Evolutionary conservation across 805 yeast genomes (phyloP).

Genomic region (Grigorovia yakushimaensis): DNA sequence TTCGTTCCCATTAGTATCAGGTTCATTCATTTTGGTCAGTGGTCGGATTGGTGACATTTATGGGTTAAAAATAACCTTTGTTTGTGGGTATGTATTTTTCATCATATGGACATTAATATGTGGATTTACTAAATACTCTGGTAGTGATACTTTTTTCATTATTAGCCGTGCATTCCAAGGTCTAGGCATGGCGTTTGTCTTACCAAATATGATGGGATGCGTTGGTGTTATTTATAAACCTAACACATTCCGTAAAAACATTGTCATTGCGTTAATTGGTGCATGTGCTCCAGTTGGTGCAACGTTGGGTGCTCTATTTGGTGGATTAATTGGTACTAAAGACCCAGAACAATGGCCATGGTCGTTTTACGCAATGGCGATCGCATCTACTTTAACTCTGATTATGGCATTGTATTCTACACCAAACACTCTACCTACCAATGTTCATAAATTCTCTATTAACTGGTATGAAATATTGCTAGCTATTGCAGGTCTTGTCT

Average conservation of each 20-base stretch:
- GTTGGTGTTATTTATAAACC: conserved; percentile 37
- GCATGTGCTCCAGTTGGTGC: conserved; percentile 58
- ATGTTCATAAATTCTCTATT: conserved; percentile 25
- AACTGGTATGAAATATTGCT: conserved; percentile 45
- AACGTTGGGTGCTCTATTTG: conserved; percentile 41
- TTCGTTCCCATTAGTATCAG: conserved; percentile 59
- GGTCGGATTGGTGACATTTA: conserved; percentile 67
- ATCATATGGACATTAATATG: conserved; percentile 49
- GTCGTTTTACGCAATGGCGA: conserved; percentile 23
- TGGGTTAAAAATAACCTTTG: conserved; percentile 48
- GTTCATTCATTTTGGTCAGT: conserved; percentile 58
- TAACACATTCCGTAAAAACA: conserved; percentile 37
- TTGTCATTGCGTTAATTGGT: conserved; percentile 46
- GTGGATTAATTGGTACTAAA: conserved; percentile 33
- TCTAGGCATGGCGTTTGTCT: conserved; percentile 46
- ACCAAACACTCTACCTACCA: conserved; percentile 24
- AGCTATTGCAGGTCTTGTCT: conserved; percentile 51
- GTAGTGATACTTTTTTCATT: conserved; percentile 40
- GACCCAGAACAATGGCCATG: conserved; percentile 20
- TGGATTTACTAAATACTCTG: conserved; percentile 46
- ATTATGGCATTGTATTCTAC: conserved; percentile 15
- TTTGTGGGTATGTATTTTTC: conserved; percentile 48
- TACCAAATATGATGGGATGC: conserved; percentile 54
- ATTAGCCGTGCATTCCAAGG: conserved; percentile 52
- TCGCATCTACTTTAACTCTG: conserved; percentile 13